Percentiles rank a stretch among this genome's conserved stretches.
These are phyloP conservation scores for Microbotryum intermedium DNA, from an alignment of 1,284 basidiomycete genomes.

Conservation along the genomic window DNA sequence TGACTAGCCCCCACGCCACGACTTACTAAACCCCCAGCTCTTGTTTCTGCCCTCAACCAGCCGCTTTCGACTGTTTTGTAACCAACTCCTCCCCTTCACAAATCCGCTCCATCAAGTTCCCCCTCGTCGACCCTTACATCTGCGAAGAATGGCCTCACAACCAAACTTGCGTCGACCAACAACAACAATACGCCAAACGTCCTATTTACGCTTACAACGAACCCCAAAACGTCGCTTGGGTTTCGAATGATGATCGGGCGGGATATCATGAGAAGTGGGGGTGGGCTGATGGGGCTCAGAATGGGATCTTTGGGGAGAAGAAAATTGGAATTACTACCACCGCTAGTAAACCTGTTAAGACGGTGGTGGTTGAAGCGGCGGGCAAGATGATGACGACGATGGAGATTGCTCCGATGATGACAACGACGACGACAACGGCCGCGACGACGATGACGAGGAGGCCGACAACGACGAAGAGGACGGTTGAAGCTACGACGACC, in stretches of 20 bases:
- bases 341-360: no score
- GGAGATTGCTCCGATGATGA: no score
- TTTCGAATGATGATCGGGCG: background rate
- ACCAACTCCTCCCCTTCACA: constrained; percentile 10
- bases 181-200: constrained; percentile 17
- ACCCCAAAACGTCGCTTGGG: background rate
- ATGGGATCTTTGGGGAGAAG: no score
- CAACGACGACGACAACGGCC: no score
- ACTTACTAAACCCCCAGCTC: background rate
- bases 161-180: no score
- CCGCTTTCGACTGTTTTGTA: constrained; percentile 26
- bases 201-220: constrained; percentile 20
- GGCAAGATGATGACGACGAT: no score
- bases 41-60: background rate
- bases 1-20: background rate
- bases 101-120: constrained; percentile 19
- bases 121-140: constrained; percentile 11
- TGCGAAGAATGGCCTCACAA: background rate
- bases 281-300: background rate
- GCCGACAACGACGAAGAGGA: no score
- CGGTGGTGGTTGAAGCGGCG: no score
- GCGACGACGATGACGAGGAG: background rate
- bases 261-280: constrained; percentile 1
- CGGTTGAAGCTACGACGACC: no score
- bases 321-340: no score